Evolutionary conservation across 2,329 filamentous ascomycete genomes (phyloP).

Genomic region (Pyrenophora tritici-repentis): DNA sequence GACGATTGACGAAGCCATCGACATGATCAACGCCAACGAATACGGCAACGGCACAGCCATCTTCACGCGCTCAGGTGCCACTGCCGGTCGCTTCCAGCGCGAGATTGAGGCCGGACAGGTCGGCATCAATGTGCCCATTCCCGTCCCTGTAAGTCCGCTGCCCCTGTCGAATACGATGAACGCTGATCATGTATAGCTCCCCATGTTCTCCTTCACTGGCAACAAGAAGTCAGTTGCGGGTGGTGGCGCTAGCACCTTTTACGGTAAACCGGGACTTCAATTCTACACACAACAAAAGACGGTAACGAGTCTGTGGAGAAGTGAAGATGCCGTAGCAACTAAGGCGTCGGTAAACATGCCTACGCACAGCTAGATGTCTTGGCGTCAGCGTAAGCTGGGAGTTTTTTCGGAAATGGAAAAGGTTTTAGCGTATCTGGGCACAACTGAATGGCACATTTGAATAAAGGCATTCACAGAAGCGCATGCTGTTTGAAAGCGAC

Average conservation of each 20-base stretch:
- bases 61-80: conserved; percentile 78
- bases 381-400: neutral
- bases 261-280: conserved; percentile 86
- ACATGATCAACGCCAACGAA: conserved; percentile 82
- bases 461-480: neutral
- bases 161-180: neutral
- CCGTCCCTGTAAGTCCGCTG: conserved; percentile 53
- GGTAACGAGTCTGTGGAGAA: conserved; percentile 88
- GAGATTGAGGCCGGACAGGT: conserved; percentile 85
- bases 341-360: conserved; percentile 93
- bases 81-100: conserved; percentile 76
- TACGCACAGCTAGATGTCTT: conserved; percentile 54
- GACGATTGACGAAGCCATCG: conserved; percentile 78
- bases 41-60: conserved; percentile 87
- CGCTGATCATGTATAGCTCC: conserved; percentile 45
- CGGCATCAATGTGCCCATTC: conserved; percentile 83
- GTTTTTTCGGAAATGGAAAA: neutral
- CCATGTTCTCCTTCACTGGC: conserved; percentile 68
- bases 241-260: conserved; percentile 91
- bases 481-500: neutral
- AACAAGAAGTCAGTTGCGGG: conserved; percentile 89
- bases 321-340: conserved; percentile 79
- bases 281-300: conserved; percentile 99
- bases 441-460: no score
- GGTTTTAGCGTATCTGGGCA: neutral